A percentile compares a stretch with the other conserved stretches of the same genome.
phyloP scores from a whole-genome alignment of 225 moss, liverwort and hornwort genomes.

The Neckera pumila region DNA sequence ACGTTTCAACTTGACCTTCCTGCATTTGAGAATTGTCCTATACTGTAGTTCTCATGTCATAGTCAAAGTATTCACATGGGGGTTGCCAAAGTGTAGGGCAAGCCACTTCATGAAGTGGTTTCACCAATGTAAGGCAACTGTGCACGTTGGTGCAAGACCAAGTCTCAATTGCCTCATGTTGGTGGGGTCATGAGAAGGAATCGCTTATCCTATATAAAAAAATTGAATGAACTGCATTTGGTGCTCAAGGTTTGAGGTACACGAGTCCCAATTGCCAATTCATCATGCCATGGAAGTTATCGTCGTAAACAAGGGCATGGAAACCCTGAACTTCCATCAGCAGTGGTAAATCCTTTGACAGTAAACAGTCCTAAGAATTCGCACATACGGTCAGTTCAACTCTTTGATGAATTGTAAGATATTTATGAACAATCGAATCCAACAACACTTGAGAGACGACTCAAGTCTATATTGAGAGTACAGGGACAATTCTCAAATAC shows the following conservation, averaged over 20 bases:
- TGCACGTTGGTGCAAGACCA: not conserved
- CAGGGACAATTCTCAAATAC: too few species aligned
- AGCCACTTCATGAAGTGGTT: not conserved
- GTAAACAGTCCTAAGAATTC: not conserved
- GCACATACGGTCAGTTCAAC: not conserved
- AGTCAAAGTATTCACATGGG: not conserved
- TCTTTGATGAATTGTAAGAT: not conserved
- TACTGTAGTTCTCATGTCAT: not conserved
- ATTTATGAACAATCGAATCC: not conserved
- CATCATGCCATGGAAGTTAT: not conserved
- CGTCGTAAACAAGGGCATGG: not conserved
- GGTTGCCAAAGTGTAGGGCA: not conserved
- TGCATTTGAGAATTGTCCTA: constrained; percentile 2
- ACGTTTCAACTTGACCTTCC: constrained; percentile 12
- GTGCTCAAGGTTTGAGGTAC: not conserved
- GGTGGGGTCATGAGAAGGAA: not conserved
- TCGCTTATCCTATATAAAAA: not conserved
- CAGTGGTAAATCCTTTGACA: not conserved
- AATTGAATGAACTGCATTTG: not conserved
- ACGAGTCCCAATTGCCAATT: not conserved
- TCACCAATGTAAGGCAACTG: not conserved
- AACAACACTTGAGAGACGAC: not conserved
- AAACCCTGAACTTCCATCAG: not conserved
- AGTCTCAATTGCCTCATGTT: not conserved
- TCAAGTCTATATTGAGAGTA: not conserved